Evolutionary conservation across 2,329 filamentous ascomycete species (phyloP), one percentile per base, ranked within the genome.

Genomic region (Hypoxylon sp.): DNA sequence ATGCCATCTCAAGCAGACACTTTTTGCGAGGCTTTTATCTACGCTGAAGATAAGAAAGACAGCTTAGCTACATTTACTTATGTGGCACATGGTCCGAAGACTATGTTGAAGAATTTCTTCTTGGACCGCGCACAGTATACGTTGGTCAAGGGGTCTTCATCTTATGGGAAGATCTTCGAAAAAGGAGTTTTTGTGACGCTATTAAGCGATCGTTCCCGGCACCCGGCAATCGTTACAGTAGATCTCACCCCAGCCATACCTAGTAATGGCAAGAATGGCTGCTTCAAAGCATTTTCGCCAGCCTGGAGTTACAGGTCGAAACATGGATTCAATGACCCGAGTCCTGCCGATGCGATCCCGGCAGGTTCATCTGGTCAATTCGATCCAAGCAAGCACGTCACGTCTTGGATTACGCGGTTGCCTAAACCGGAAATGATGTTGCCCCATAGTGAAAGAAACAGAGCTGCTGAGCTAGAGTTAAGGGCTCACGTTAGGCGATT

Each of bases 71-170:
- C 69, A 21, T 72, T 74, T 38, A 70, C 68, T 19, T 72, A 67
- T 25, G 19, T 74, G 17, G 60, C 23, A 2, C 66, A 72, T 23
- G 70, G 65, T 0, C 36, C 57, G 4, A 65, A 48, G 11, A 7
- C 36, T 0, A 45, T 58, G 19, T 56, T 74, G 1, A 65, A 17
- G 23, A 71, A 60, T 13, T 73, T 72, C 51, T 71, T 73, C 53
- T 30, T 75, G 1, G 74, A 76, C 23, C 71, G 72, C 38, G 52
- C 45, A 14, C 60, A 28, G 49, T 69, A 72, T 43, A 36, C 0
- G 2, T 52, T 48, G 19, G 32, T n/a, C 1, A 7, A 46, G 3
- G 28, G 6, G 4, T 36, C n/a, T 5, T 52, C 55, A 0, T n/a
- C 30, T 1, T 76, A 76, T 21, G 41, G 61, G 28, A 46, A 9